Conservation (phyloP, 1,139 yeast genomes). For the Sugiyamaella castrensis region DNA sequence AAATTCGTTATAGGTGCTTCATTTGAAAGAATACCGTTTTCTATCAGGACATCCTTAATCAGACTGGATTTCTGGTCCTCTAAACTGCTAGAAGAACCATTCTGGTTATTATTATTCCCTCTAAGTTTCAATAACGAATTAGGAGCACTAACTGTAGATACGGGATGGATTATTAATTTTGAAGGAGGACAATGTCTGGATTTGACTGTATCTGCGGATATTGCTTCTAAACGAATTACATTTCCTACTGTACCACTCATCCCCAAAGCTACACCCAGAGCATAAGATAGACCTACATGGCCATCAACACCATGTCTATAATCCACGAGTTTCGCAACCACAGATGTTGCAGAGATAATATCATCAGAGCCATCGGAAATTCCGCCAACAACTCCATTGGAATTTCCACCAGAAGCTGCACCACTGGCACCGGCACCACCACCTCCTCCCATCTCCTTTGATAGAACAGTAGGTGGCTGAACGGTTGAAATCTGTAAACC, state of each 20-base stretch:
- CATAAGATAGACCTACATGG: slow-evolving; percentile 55
- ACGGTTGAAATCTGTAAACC: slow-evolving; percentile 34
- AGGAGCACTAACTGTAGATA: slow-evolving; percentile 44
- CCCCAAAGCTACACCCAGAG: slow-evolving; percentile 59
- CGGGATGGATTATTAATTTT: slow-evolving; percentile 50
- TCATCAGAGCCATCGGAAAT: slow-evolving; percentile 7
- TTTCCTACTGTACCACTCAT: slow-evolving; percentile 50
- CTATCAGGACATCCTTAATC: slow-evolving; percentile 10
- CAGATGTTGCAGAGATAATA: slow-evolving; percentile 38
- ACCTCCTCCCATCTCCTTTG: neutral
- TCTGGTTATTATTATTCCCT: slow-evolving; percentile 25
- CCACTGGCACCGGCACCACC: neutral
- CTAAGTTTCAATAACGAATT: slow-evolving; percentile 34
- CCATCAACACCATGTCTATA: slow-evolving; percentile 42
- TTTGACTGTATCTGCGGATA: slow-evolving; percentile 40
- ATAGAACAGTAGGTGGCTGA: slow-evolving; percentile 5
- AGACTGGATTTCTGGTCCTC: slow-evolving; percentile 9
- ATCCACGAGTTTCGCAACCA: slow-evolving; percentile 55
- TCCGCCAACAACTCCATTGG: neutral
- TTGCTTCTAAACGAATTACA: slow-evolving; percentile 53
- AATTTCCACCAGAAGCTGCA: slow-evolving; percentile 3
- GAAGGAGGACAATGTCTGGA: slow-evolving; percentile 40
- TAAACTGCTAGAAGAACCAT: neutral
- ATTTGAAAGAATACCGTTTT: neutral
- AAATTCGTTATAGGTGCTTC: slow-evolving; percentile 27